Conservation (phyloP, 441 rosid genomes). For the Breynia disticha region DNA sequence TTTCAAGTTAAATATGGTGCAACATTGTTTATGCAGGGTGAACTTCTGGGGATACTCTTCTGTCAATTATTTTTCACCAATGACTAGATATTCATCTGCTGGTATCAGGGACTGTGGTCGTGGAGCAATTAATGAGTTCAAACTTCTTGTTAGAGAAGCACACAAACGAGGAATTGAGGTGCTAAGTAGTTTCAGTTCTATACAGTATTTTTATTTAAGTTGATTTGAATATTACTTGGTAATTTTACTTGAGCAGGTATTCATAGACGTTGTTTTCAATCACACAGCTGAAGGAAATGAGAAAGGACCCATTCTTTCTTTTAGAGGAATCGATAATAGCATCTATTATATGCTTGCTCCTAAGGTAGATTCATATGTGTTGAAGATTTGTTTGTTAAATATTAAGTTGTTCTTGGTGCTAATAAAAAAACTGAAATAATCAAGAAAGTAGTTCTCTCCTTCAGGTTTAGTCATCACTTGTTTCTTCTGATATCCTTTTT, state of each 20-base stretch:
- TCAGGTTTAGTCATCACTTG: background rate
- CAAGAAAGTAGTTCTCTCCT: background rate
- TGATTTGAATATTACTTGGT: slow-evolving; percentile 13
- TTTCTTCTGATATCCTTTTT: background rate
- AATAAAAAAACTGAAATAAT: background rate
- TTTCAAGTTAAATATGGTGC: slow-evolving; percentile 5
- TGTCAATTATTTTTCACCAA: slow-evolving; percentile 80
- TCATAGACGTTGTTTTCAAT: slow-evolving; percentile 96
- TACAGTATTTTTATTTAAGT: slow-evolving; percentile 6
- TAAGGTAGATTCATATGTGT: slow-evolving; percentile 43
- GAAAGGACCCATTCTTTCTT: slow-evolving; percentile 75
- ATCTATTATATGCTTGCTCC: slow-evolving; percentile 97
- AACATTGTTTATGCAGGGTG: slow-evolving; percentile 42
- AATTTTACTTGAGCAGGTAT: slow-evolving; percentile 46
- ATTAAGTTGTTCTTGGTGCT: slow-evolving; percentile 1
- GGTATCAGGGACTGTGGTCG: slow-evolving; percentile 46
- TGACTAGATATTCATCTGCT: slow-evolving; percentile 79
- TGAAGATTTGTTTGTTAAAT: background rate
- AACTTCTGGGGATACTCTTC: slow-evolving; percentile 99
- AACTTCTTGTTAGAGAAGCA: slow-evolving; percentile 75
- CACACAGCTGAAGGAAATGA: slow-evolving; percentile 99
- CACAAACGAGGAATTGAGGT: slow-evolving; percentile 98
- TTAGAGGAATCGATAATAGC: slow-evolving; percentile 89
- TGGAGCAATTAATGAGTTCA: slow-evolving; percentile 81
- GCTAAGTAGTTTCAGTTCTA: slow-evolving; percentile 14